Evolutionary conservation across 306 rosid genomes (phyloP).

Genomic region (Spatholobus suberectus): DNA sequence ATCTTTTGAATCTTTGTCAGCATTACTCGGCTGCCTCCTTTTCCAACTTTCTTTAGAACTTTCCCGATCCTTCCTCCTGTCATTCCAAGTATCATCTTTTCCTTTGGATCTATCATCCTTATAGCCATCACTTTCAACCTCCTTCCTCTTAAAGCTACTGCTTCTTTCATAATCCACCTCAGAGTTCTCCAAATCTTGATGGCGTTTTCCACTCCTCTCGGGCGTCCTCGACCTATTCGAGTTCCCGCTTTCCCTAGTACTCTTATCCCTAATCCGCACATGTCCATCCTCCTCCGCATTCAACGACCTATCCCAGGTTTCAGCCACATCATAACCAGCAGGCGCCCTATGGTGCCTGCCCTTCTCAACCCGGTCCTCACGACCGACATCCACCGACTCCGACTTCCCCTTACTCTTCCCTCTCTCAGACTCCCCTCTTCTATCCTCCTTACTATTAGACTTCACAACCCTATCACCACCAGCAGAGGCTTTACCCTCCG

Average conservation of each 20-base stretch:
- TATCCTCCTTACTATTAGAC: slow-evolving; percentile 69
- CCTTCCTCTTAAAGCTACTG: slow-evolving; percentile 73
- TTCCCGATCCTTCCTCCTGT: slow-evolving; percentile 81
- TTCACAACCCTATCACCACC: slow-evolving; percentile 60
- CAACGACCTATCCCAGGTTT: slow-evolving; percentile 63
- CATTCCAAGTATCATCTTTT: slow-evolving; percentile 81
- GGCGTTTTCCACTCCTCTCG: slow-evolving; percentile 74
- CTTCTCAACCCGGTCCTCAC: slow-evolving; percentile 77
- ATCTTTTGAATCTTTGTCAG: slow-evolving; percentile 76
- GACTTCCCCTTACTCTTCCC: slow-evolving; percentile 73
- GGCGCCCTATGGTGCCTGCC: slow-evolving; percentile 68
- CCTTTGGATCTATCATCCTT: slow-evolving; percentile 83
- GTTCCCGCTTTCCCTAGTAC: slow-evolving; percentile 61
- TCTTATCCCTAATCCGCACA: slow-evolving; percentile 65
- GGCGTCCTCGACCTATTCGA: slow-evolving; percentile 77
- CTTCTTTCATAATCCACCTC: slow-evolving; percentile 76
- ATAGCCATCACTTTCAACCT: slow-evolving; percentile 71
- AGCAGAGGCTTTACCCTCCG: slow-evolving; percentile 64
- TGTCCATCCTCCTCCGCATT: slow-evolving; percentile 76
- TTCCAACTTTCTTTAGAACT: slow-evolving; percentile 90
- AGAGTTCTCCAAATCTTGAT: slow-evolving; percentile 68
- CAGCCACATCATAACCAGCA: slow-evolving; percentile 59
- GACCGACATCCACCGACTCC: slow-evolving; percentile 55
- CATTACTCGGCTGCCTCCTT: slow-evolving; percentile 67
- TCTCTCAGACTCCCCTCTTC: slow-evolving; percentile 74